Evolutionary conservation across 805 yeast genomes (phyloP).

Genomic region (Maudiozyma turicensis): DNA sequence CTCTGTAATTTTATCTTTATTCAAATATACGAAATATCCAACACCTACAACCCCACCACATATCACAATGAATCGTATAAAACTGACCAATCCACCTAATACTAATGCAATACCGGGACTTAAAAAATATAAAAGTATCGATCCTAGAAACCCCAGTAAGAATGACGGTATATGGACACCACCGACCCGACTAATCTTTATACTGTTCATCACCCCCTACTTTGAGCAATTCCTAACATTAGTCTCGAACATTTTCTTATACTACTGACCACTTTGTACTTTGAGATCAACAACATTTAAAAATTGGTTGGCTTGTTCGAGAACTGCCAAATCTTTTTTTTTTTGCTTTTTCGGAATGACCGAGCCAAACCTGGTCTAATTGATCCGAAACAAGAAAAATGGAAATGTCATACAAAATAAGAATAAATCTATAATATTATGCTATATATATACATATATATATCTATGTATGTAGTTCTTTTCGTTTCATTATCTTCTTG

Average conservation of each 20-base stretch:
- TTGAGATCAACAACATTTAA: no score
- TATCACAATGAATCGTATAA: constrained; percentile 13
- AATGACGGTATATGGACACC: constrained; percentile 20
- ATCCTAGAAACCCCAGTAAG: constrained; percentile 14
- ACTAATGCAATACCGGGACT: constrained; percentile 18
- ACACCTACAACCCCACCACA: constrained; percentile 15
- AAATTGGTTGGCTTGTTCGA: no score
- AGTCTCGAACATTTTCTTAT: no score
- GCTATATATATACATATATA: neutral
- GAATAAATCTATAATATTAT: neutral
- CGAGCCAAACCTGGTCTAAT: no score
- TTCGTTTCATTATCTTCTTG: constrained; percentile 15
- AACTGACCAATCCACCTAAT: constrained; percentile 20
- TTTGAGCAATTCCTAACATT: no score
- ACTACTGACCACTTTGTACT: no score
- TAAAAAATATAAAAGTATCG: constrained; percentile 10
- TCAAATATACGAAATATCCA: constrained; percentile 7
- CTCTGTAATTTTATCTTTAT: neutral
- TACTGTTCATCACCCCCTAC: neutral
- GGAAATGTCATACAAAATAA: neutral
- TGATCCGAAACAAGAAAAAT: no score
- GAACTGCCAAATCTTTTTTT: no score
- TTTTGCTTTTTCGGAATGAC: no score
- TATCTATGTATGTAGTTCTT: neutral
- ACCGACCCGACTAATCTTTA: neutral